phyloP scores from a whole-genome alignment of 768 basidiomycete genomes.

The Termitomyces sp. region DNA sequence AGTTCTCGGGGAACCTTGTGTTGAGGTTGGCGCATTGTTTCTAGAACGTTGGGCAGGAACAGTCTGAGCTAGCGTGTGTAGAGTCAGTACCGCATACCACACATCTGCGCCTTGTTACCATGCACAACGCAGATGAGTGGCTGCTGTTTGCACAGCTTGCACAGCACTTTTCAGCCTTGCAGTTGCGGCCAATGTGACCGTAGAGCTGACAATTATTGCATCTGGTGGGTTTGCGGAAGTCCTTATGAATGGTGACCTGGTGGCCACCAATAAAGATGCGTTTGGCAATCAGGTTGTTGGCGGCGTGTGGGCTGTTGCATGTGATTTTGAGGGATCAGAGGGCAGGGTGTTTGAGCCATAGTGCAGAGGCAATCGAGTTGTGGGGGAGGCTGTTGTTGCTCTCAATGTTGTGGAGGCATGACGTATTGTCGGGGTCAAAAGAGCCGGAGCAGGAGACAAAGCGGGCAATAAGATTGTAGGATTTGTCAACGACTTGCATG shows the following conservation, averaged over 20 bases:
- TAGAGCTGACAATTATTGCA: not conserved
- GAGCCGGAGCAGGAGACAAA: not conserved
- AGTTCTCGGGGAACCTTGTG: not conserved
- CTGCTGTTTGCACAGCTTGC: rapidly evolving
- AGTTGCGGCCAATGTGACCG: not conserved
- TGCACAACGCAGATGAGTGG: not conserved
- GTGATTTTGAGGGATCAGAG: not conserved
- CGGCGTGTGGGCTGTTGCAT: not conserved
- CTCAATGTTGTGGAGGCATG: not conserved
- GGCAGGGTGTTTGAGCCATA: not conserved
- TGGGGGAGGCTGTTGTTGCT: not conserved
- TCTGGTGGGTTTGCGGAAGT: not conserved
- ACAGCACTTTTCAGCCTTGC: not conserved
- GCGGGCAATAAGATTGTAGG: not conserved
- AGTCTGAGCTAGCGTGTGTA: not conserved
- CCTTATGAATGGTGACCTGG: not conserved
- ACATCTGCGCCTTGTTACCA: not conserved
- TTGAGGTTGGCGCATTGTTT: not conserved
- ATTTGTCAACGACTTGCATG: no score
- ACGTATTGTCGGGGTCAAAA: not conserved
- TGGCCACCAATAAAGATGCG: not conserved
- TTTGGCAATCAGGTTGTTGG: not conserved
- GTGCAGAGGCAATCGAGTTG: not conserved
- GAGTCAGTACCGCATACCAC: not conserved
- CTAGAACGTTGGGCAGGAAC: not conserved